These are phyloP conservation scores for Yarrowia sp. DNA, from an alignment of 805 yeast genomes.

Conservation along the genomic window DNA sequence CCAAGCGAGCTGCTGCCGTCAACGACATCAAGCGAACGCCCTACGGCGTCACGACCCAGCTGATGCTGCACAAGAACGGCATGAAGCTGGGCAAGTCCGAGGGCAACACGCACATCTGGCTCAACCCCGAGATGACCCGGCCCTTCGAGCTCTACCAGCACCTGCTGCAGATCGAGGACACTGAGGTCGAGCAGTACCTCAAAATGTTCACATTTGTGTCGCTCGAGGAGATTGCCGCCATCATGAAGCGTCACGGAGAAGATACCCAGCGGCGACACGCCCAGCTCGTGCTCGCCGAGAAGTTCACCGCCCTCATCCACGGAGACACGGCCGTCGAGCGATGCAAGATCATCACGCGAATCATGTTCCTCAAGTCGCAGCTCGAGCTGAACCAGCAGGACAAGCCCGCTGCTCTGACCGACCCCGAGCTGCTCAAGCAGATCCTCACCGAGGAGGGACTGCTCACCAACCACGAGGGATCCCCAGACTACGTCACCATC, in stretches of 20 bases:
- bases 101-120: slow-evolving; percentile 84
- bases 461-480: slow-evolving; percentile 43
- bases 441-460: slow-evolving; percentile 62
- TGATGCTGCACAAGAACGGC: slow-evolving; percentile 83
- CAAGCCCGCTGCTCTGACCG: slow-evolving; percentile 39
- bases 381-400: slow-evolving; percentile 38
- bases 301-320: slow-evolving; percentile 83
- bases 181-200: slow-evolving; percentile 64
- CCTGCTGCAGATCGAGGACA: slow-evolving; percentile 76
- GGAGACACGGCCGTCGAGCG: slow-evolving; percentile 74
- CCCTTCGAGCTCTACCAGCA: slow-evolving; percentile 83
- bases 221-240: slow-evolving; percentile 50
- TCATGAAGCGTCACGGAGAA: slow-evolving; percentile 52
- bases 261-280: slow-evolving; percentile 69
- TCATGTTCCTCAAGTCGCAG: slow-evolving; percentile 60
- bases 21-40: slow-evolving; percentile 39
- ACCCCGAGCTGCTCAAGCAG: slow-evolving; percentile 46
- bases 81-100: slow-evolving; percentile 96
- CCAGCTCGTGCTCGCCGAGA: slow-evolving; percentile 74
- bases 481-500: slow-evolving; percentile 47
- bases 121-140: slow-evolving; percentile 69
- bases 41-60: slow-evolving; percentile 85
- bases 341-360: slow-evolving; percentile 57
- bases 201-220: slow-evolving; percentile 81
- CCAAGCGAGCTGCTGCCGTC: slow-evolving; percentile 29